phyloP scores from a whole-genome alignment of 2,329 filamentous ascomycete genomes.

The Venturia nashicola region DNA sequence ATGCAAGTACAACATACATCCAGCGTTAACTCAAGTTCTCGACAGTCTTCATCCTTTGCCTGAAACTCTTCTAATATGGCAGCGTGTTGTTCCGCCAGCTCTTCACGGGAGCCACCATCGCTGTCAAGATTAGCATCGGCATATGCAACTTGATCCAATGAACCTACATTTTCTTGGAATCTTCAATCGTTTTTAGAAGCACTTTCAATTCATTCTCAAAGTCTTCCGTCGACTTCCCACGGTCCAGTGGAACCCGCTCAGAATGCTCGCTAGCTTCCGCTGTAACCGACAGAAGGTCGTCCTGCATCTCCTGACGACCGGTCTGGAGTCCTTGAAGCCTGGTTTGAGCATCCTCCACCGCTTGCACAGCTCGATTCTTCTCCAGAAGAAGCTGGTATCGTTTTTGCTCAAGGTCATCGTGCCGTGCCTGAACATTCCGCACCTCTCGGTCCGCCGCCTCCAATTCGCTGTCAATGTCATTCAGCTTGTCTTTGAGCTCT shows the following conservation, averaged over 20 bases:
- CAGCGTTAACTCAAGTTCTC: conserved; percentile 9
- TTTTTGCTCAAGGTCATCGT: conserved; percentile 15
- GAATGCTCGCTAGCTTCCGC: conserved; percentile 12
- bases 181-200: conserved; percentile 18
- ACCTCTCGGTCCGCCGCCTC: conserved; percentile 19
- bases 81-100: conserved; percentile 16
- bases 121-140: neutral
- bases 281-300: conserved; percentile 13
- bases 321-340: conserved; percentile 18
- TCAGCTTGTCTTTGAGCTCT: conserved; percentile 15
- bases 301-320: conserved; percentile 18
- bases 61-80: conserved; percentile 19
- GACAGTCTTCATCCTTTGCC: conserved; percentile 24
- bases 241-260: conserved; percentile 17
- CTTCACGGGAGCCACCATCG: conserved; percentile 18
- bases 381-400: conserved; percentile 24
- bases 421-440: conserved; percentile 16
- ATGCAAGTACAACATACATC: neutral
- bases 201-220: conserved; percentile 21
- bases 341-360: conserved; percentile 21
- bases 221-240: conserved; percentile 20
- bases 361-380: conserved; percentile 30
- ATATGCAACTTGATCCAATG: neutral
- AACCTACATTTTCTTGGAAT: conserved; percentile 17
- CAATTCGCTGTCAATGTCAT: conserved; percentile 2